Conservation (phyloP, 2,329 filamentous ascomycete genomes). For the Dactylellina drechsleri region DNA sequence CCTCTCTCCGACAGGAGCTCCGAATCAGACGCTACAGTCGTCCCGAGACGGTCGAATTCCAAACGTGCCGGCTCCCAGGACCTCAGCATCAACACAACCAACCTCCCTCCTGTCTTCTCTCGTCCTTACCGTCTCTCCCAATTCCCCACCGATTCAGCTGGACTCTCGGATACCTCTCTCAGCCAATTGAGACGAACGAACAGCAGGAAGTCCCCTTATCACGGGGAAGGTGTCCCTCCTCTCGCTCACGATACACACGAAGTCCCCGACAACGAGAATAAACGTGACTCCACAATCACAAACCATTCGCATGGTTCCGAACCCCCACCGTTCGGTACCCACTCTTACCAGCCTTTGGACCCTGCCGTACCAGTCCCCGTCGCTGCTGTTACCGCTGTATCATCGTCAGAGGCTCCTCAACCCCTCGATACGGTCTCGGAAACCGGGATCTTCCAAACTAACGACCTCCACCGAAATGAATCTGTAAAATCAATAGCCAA, state of each 20-base stretch:
- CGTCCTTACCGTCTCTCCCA: slow-evolving; percentile 44
- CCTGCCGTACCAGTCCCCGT: slow-evolving; percentile 20
- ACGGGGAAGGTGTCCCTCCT: slow-evolving; percentile 12
- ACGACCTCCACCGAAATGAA: slow-evolving; percentile 48
- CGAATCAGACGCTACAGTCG: slow-evolving; percentile 1
- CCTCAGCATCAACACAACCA: slow-evolving; percentile 53
- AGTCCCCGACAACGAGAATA: slow-evolving; percentile 12
- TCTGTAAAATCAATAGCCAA: slow-evolving; percentile 45
- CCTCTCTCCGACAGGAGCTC: slow-evolving; percentile 18
- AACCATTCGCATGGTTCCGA: slow-evolving; percentile 34
- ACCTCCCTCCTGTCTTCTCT: slow-evolving; percentile 43
- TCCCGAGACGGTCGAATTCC: not conserved
- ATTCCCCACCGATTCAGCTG: slow-evolving; percentile 37
- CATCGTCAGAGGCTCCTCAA: slow-evolving; percentile 11
- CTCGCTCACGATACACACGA: slow-evolving; percentile 24
- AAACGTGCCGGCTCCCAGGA: slow-evolving; percentile 16
- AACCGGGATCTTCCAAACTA: slow-evolving; percentile 44
- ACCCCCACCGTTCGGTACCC: slow-evolving; percentile 15
- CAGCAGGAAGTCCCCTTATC: slow-evolving; percentile 31
- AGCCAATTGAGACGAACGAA: slow-evolving; percentile 40
- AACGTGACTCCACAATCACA: slow-evolving; percentile 24
- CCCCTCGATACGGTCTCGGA: slow-evolving; percentile 50
- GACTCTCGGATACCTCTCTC: slow-evolving; percentile 26
- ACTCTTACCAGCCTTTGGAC: slow-evolving; percentile 26
- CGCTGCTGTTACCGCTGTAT: slow-evolving; percentile 2